Conservation (phyloP, 1,284 basidiomycete species). For the Leccinum fuscescens region DNA sequence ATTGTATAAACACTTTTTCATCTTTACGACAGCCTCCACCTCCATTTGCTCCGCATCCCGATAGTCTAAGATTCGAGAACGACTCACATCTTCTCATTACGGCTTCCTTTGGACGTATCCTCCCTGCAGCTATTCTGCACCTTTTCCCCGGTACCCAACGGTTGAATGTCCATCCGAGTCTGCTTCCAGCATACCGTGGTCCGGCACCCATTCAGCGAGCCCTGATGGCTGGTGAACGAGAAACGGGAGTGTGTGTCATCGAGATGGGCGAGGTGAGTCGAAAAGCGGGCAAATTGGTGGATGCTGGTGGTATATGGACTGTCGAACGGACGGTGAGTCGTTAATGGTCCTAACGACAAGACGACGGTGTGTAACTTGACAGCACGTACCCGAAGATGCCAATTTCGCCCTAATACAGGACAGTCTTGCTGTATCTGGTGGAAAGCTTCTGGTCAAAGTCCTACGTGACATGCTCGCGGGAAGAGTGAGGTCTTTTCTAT, state of each 20-base stretch:
- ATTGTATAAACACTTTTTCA: slow-evolving; percentile 17
- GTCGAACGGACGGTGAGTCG: slow-evolving; percentile 37
- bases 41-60: slow-evolving; percentile 31
- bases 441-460: slow-evolving; percentile 60
- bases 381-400: slow-evolving; percentile 31
- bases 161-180: slow-evolving; percentile 92
- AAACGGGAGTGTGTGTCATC: slow-evolving; percentile 60
- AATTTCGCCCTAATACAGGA: slow-evolving; percentile 60
- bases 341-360: neutral
- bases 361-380: slow-evolving; percentile 43
- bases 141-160: slow-evolving; percentile 60
- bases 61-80: slow-evolving; percentile 16
- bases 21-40: slow-evolving; percentile 35
- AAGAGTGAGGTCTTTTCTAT: slow-evolving; percentile 33
- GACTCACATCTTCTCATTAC: slow-evolving; percentile 71
- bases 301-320: slow-evolving; percentile 56
- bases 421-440: slow-evolving; percentile 65
- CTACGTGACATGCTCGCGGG: slow-evolving; percentile 58
- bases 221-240: slow-evolving; percentile 46
- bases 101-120: slow-evolving; percentile 89
- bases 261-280: slow-evolving; percentile 43
- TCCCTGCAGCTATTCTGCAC: slow-evolving; percentile 51
- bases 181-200: slow-evolving; percentile 87
- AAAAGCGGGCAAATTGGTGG: slow-evolving; percentile 39
- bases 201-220: slow-evolving; percentile 91